Evolutionary conservation across 345 rosid genomes (phyloP), one percentile per base, ranked within the genome.

Genomic region (Arabidopsis thaliana): DNA sequence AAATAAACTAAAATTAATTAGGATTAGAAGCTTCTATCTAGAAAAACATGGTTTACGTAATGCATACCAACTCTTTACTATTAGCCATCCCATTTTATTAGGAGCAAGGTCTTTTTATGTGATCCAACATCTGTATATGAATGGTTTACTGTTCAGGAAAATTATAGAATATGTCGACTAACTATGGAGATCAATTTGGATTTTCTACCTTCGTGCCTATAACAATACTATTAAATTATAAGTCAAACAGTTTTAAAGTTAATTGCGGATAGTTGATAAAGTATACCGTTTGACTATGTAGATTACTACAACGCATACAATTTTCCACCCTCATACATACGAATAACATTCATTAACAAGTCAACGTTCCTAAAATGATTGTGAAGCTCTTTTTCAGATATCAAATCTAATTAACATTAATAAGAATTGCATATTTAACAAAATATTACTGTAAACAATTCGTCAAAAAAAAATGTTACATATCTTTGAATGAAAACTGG

Each of bases 11-110:
- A 36, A 22, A 38, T 22, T 12, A 48, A 23, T 38, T 51, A 50
- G 46, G 25, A 36, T 68, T 33, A 61, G 74, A 76, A 76, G 74
- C 74, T 76, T 76, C 75, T 13, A 60, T n/a, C 5, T 8, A 16
- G 3, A 44, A 44, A 62, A 28, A 28, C 32, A 28, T 28, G 32
- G 3, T 28, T 11, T 62, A 16, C 7, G 51, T 25, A 25, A 24
- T 42, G 37, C 51, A 40, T 24, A 40, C 49, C 34, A 40, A 61
- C 49, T 38, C 10, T 2, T 2, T 37, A 10, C 45, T 6, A 60
- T 14, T 3, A 41, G 51, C 50, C 67, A 24, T 41, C 12, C 12
- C 23, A 62, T 41, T 16, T 16, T 16, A 16, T 16, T 16, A 16
- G 20, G 20, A 16, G 20, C 28, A 25, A 25, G 28, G 28, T 25